Evolutionary conservation across 257 asterid species (phyloP).

Genomic region (Buddleja alternifolia): DNA sequence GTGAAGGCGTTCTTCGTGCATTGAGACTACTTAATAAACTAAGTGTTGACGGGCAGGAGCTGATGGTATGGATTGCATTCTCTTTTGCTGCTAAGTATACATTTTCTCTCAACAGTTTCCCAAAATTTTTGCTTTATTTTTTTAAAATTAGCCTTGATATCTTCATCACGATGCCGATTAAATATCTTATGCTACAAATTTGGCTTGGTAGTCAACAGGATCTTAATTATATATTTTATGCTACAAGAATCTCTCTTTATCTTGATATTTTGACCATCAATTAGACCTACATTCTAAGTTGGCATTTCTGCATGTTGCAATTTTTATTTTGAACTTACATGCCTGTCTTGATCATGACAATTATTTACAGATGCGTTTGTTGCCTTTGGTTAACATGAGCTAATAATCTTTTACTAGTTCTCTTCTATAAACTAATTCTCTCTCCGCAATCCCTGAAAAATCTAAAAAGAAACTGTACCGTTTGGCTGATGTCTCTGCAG

Average conservation of each 20-base stretch:
- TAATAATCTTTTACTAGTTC: not conserved
- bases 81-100: slow-evolving; percentile 21
- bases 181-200: slow-evolving; percentile 3
- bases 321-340: not conserved
- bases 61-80: slow-evolving; percentile 63
- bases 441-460: slow-evolving; percentile 4
- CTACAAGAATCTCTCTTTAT: not conserved
- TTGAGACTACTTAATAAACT: slow-evolving; percentile 80
- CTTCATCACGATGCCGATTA: slow-evolving; percentile 15
- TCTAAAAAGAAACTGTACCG: not conserved
- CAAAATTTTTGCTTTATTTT: not conserved
- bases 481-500: slow-evolving; percentile 56
- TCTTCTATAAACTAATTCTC: slow-evolving; percentile 11
- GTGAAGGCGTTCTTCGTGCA: slow-evolving; percentile 97
- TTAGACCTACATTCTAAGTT: not conserved
- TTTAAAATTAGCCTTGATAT: not conserved
- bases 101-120: slow-evolving; percentile 7
- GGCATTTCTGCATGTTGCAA: not conserved
- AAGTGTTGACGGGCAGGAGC: slow-evolving; percentile 88
- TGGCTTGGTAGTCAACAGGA: not conserved
- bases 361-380: not conserved
- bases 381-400: slow-evolving; percentile 7
- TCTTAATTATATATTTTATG: not conserved
- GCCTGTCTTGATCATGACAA: not conserved
- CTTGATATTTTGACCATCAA: slow-evolving; percentile 16